Base-by-base conservation (phyloP, 2,329 filamentous ascomycete species). In the Tolypocladium tundrense region DNA sequence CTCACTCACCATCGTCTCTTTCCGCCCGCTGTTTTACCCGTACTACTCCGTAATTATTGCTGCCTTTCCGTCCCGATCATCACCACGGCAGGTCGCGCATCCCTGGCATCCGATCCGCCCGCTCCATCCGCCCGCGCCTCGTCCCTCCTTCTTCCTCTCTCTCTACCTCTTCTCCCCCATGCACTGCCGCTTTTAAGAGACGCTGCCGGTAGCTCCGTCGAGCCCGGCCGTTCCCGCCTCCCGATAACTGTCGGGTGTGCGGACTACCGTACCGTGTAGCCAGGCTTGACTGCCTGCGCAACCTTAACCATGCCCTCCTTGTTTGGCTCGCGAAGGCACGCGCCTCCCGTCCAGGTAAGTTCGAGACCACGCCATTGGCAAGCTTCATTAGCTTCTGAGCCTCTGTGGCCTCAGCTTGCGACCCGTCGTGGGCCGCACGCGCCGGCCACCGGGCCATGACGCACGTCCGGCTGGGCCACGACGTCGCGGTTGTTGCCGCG, bases 301-400 rank as follows among this genome's bases (percentile, higher is more conserved):
- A 31, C 37, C 40, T 54, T 40, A 31, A 39, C 43, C 54, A 59
- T 59, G 58, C 58, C 55, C 27, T 35, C 33, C 51, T 16, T 59
- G 39, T 59, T 59, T 48, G 52, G 58, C 37, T 54, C 58, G 21
- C 55, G 55, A 13, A 59, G 58, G 52, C 55, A 59, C 21, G 52
- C 58, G 40, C 52, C 55, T 48, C 58, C 58, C n/a, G 58, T 54
- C 52, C 58, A 57, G 58, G 58, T 59, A 53, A 52, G 58, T 53
- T 53, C 41, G 39, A 57, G 41, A 13, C 55, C 39, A 16, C 37
- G 24, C 39, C 53, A 9, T 54, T 21, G 16, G 39, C 39, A 54
- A 42, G 39, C 39, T 33, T 42, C 53, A 5, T 54, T 42, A 54
- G 53, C 37, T 39, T 42, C 13, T 54, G 53, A 33, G 39, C 37